Percentiles rank a stretch among this genome's conserved stretches.
Evolutionary conservation across 495 filamentous ascomycete genomes (phyloP).

Genomic region (Clavariopsis aquatica): DNA sequence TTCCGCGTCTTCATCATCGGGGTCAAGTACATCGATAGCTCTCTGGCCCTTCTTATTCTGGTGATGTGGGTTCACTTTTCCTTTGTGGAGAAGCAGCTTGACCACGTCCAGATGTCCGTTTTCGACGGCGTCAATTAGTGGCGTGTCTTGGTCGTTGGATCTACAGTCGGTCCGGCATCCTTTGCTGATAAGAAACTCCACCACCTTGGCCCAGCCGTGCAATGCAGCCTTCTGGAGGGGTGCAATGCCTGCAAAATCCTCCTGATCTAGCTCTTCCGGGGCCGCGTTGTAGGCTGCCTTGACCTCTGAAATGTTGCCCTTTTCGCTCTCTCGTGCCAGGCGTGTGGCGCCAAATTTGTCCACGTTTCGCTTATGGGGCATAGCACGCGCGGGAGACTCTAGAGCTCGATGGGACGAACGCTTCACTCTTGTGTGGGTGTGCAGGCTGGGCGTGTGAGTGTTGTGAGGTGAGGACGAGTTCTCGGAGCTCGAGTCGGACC

Average conservation of each 20-base stretch:
- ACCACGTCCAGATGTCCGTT: conserved; percentile 93
- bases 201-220: conserved; percentile 78
- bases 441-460: conserved; percentile 19
- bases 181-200: conserved; percentile 74
- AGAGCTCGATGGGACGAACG: conserved; percentile 35
- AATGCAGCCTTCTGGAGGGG: conserved; percentile 89
- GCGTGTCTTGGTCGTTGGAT: conserved; percentile 88
- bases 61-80: conserved; percentile 84
- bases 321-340: conserved; percentile 79
- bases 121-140: conserved; percentile 91
- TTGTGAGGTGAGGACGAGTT: conserved; percentile 32
- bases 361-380: conserved; percentile 70
- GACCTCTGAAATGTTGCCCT: conserved; percentile 70
- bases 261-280: conserved; percentile 81
- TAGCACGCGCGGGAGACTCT: conserved; percentile 38
- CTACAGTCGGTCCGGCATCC: conserved; percentile 77
- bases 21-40: conserved; percentile 76
- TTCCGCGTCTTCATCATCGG: conserved; percentile 63
- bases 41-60: conserved; percentile 85
- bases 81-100: conserved; percentile 70
- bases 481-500: conserved; percentile 37
- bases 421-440: conserved; percentile 30
- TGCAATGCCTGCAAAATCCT: conserved; percentile 91
- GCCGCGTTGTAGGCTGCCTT: conserved; percentile 69
- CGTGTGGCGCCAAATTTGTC: conserved; percentile 84